Evolutionary conservation across 192 early-diverging fungal genomes (phyloP).

Genomic region (Anaeromyces robustus): DNA sequence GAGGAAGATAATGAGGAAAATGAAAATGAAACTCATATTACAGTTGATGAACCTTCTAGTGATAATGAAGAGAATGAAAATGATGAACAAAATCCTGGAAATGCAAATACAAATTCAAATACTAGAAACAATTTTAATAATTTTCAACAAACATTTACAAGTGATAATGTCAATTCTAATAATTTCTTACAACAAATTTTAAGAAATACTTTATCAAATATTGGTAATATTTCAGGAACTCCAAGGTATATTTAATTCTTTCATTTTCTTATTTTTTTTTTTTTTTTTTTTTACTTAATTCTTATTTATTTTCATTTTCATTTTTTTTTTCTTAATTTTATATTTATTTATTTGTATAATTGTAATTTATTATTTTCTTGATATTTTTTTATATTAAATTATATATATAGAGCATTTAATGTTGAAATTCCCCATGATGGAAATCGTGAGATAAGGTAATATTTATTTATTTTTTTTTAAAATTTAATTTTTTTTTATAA

Average conservation of each 20-base stretch:
- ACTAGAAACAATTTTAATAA: not conserved
- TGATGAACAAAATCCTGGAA: not conserved
- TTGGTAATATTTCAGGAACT: not conserved
- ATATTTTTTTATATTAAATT: too few species aligned
- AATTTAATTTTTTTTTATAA: too few species aligned
- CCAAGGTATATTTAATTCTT: not conserved
- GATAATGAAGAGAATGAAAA: not conserved
- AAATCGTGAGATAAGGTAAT: not conserved
- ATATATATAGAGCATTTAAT: not conserved
- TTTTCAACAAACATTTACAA: not conserved
- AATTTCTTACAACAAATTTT: not conserved
- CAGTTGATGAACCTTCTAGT: not conserved
- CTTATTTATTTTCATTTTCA: too few species aligned
- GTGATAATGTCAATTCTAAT: not conserved
- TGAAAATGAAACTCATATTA: not conserved
- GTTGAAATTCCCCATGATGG: not conserved
- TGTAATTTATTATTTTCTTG: too few species aligned
- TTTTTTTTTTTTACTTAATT: too few species aligned
- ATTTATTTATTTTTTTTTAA: too few species aligned
- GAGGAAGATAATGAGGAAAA: not conserved
- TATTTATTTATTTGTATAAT: too few species aligned
- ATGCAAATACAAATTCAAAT: not conserved
- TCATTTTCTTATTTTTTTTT: too few species aligned
- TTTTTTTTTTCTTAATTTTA: too few species aligned
- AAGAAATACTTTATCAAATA: not conserved